Conservation (phyloP, 495 filamentous ascomycete genomes). For the Penicillium robsamsonii region DNA sequence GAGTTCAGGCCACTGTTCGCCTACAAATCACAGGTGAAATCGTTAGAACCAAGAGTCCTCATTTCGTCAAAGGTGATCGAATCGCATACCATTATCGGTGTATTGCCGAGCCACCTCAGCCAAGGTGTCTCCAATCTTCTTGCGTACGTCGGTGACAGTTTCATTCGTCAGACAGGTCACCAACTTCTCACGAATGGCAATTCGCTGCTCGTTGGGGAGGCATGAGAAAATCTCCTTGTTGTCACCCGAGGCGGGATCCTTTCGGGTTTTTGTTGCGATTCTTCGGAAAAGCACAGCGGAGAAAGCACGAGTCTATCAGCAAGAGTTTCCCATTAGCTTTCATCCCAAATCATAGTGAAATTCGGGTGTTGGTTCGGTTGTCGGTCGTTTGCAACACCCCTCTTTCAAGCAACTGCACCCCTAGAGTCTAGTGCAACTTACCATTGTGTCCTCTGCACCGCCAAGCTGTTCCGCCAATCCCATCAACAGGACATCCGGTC, state of each 20-base stretch:
- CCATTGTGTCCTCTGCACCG: slow-evolving; percentile 62
- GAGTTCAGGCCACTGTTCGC: slow-evolving; percentile 86
- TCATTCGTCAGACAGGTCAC: slow-evolving; percentile 73
- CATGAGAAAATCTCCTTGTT: slow-evolving; percentile 80
- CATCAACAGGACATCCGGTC: slow-evolving; percentile 86
- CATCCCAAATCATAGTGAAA: not conserved
- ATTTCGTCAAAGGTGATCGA: slow-evolving; percentile 16
- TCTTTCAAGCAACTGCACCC: slow-evolving; percentile 6
- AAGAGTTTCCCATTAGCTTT: slow-evolving; percentile 1
- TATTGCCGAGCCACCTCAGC: slow-evolving; percentile 95
- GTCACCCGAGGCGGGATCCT: slow-evolving; percentile 65
- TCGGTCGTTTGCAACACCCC: slow-evolving; percentile 4
- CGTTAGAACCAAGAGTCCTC: slow-evolving; percentile 20
- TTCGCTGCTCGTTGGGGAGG: slow-evolving; percentile 64
- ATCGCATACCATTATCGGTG: slow-evolving; percentile 74
- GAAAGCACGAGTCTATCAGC: slow-evolving; percentile 72
- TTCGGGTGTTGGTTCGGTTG: not conserved
- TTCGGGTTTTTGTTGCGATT: slow-evolving; percentile 83
- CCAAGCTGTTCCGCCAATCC: slow-evolving; percentile 90
- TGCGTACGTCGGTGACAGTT: slow-evolving; percentile 66
- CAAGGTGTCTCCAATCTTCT: slow-evolving; percentile 95
- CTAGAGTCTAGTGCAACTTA: slow-evolving; percentile 44
- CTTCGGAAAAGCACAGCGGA: slow-evolving; percentile 92
- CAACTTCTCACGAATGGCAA: slow-evolving; percentile 76
- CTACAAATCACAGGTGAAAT: slow-evolving; percentile 43